Evolutionary conservation across 129 eudicot genomes (phyloP).

Genomic region (Dittrichia graveolens): DNA sequence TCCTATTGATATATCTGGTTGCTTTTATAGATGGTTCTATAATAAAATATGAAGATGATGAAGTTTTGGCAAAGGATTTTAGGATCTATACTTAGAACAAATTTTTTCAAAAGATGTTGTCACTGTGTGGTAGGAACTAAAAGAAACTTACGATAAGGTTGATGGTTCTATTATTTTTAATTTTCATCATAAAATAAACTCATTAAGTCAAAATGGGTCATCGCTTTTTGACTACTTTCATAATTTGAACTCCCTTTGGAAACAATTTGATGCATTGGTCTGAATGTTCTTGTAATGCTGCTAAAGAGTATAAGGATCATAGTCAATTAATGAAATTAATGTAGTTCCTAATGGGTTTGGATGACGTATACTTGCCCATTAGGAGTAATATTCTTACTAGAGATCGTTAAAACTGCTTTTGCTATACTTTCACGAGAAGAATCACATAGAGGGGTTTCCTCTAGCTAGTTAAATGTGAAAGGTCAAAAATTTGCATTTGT

Average conservation of each 20-base stretch:
- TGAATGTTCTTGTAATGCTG: background rate
- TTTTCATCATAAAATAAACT: background rate
- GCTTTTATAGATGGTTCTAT: no score
- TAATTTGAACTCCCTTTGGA: background rate
- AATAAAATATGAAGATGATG: no score
- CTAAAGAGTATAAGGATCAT: background rate
- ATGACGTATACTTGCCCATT: background rate
- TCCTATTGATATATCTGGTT: no score
- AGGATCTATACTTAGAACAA: background rate
- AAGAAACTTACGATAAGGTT: background rate
- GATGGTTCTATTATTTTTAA: background rate
- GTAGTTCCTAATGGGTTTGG: background rate
- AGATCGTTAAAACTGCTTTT: background rate
- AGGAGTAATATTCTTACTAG: background rate
- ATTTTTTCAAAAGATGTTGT: background rate
- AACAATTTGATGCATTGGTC: background rate
- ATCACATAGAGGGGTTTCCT: background rate
- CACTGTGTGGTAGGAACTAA: background rate
- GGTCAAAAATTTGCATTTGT: background rate
- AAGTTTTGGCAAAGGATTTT: background rate
- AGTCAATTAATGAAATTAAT: background rate
- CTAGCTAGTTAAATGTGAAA: background rate
- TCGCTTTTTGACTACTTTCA: background rate
- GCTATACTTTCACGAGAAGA: background rate
- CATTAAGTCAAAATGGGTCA: background rate